Conservation (phyloP, 371 early-diverging fungal genomes). For the Parasitella parasitica region DNA sequence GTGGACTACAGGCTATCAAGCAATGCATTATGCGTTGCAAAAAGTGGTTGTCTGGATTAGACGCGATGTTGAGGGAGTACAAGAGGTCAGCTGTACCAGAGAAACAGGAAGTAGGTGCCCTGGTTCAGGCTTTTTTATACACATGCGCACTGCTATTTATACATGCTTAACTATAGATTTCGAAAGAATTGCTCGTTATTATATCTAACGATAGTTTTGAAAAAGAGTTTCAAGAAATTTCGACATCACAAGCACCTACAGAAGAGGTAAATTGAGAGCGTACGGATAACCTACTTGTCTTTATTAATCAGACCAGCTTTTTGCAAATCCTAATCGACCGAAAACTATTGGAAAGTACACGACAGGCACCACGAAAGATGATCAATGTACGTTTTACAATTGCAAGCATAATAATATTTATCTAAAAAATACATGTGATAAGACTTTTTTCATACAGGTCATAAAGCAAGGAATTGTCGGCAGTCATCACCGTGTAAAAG, state of each 20-base stretch:
- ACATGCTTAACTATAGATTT: conserved; percentile 13
- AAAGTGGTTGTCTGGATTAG: conserved; percentile 26
- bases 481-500: background rate
- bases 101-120: conserved; percentile 26
- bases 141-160: background rate
- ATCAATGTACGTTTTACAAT: background rate
- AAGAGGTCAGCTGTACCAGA: conserved; percentile 25
- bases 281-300: too few relatives aligned
- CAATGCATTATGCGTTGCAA: conserved; percentile 30
- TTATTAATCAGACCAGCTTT: conserved; percentile 5
- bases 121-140: background rate
- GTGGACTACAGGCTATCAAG: conserved; percentile 32
- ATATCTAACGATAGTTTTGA: conserved; percentile 24
- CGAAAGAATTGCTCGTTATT: conserved; percentile 24
- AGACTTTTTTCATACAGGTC: background rate
- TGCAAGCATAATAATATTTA: background rate
- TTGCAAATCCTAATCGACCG: conserved; percentile 35
- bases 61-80: conserved; percentile 17
- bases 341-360: background rate
- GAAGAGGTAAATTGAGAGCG: background rate
- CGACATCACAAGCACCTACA: background rate
- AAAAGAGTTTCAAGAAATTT: conserved; percentile 6
- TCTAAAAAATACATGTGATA: background rate
- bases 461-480: background rate
- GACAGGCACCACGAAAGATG: background rate